Evolutionary conservation across 2,329 filamentous ascomycete species (phyloP).

Genomic region (Pseudocercospora musae): DNA sequence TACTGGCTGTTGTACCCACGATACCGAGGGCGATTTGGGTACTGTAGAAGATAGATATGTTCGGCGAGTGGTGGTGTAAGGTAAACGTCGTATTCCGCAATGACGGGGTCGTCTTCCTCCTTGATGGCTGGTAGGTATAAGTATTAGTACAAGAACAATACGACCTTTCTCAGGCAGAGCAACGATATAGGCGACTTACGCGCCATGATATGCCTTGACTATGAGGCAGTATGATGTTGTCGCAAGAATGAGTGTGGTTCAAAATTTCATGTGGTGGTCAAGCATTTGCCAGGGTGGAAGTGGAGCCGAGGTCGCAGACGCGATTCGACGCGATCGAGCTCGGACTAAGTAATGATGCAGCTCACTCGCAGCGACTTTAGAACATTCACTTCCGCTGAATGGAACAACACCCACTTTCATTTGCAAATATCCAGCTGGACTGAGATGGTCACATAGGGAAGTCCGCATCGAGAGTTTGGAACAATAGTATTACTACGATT

Average conservation of each 20-base stretch:
- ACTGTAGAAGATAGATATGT: conserved; percentile 73
- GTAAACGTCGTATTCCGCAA: conserved; percentile 72
- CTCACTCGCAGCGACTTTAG: background rate
- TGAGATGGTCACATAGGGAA: background rate
- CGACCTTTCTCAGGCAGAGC: conserved; percentile 1
- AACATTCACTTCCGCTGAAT: background rate
- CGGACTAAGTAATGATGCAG: background rate
- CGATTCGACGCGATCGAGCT: background rate
- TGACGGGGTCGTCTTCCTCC: conserved; percentile 46
- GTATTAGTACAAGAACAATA: conserved; percentile 10
- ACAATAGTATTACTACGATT: background rate
- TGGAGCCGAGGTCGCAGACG: conserved; percentile 1
- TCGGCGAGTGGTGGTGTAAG: conserved; percentile 66
- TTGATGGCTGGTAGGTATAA: conserved; percentile 17
- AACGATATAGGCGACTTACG: conserved; percentile 21
- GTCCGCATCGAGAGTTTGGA: background rate
- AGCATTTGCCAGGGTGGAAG: background rate
- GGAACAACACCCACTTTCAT: background rate
- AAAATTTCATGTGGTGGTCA: conserved; percentile 7
- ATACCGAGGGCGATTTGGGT: conserved; percentile 70
- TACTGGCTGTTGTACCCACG: conserved; percentile 59
- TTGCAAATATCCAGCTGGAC: background rate
- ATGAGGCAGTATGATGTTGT: background rate
- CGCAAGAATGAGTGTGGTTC: background rate
- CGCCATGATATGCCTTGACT: conserved; percentile 19